Base-by-base conservation (phyloP, 495 filamentous ascomycete genomes). In the Aspergillus panamensis region DNA sequence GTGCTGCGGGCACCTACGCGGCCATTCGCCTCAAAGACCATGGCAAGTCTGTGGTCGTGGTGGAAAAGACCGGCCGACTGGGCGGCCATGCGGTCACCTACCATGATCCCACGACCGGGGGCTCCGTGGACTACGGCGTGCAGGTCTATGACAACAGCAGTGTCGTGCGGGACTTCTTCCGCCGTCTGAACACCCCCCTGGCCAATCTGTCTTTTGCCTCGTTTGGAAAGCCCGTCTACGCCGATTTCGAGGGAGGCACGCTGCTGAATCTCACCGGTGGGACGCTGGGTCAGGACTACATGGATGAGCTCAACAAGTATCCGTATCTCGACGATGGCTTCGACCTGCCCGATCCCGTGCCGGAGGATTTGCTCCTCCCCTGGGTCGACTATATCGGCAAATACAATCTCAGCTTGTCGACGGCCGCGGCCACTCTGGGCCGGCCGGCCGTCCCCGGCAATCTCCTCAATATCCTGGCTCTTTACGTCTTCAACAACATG, bases 81-180 rank as follows among this genome's bases (percentile, higher is more conserved):
- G 79, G 79, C 13, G 78, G 79, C 10, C 70, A 77, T 48, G 66
- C 63, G 0, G 58, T 68, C n/a, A 79, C 76, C 16, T 80, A 74
- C 63, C 57, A 65, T 31, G 77, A 78, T 55, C 69, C 77, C 17
- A 50, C 49, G 10, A 19, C 14, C 20, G 64, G 64, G 3, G 62
- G 45, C 0, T 63, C 72, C 6, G 65, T 78, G 56, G 74, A 82
- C 59, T 75, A 70, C 55, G 77, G 78, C 31, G 72, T 81, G 0
- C 57, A 62, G 8, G 29, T 62, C 10, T 77, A 68, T 60, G 51
- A 68, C 19, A 73, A 81, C 60, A 58, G 66, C n/a, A 29, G 54
- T 3, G 19, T 72, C 10, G 66, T 69, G 13, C 57, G 48, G 3
- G 60, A 71, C 51, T 81, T 69, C 53, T 70, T 74, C 55, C 57